Conservation (phyloP, 768 basidiomycete genomes). For the Naematelia encephala region DNA sequence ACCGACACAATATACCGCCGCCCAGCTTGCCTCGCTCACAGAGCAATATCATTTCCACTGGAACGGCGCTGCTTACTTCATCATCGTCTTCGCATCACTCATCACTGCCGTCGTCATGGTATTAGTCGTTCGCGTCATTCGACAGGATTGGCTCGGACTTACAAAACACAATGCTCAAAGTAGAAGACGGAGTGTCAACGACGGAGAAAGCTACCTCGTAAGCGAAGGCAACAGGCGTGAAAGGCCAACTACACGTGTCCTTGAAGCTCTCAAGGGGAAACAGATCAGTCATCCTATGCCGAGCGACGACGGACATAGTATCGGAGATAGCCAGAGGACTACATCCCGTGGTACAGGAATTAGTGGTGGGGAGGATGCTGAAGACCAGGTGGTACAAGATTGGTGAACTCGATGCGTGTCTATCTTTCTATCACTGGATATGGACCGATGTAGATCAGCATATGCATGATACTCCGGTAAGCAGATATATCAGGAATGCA, state of each 20-base stretch:
- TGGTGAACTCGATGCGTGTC: background rate
- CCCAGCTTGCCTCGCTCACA: constrained; percentile 14
- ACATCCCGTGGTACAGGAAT: constrained; percentile 1
- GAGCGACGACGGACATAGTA: constrained; percentile 14
- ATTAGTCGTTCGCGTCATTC: background rate
- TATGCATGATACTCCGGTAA: no score
- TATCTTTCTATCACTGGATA: no score
- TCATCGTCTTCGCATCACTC: constrained; percentile 20
- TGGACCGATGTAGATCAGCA: no score
- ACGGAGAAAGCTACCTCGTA: constrained; percentile 5
- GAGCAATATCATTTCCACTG: constrained; percentile 19
- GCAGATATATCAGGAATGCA: no score
- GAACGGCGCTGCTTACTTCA: constrained; percentile 26
- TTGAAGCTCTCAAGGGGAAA: constrained; percentile 18
- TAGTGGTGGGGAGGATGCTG: background rate
- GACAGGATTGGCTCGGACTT: no score
- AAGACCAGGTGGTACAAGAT: constrained; percentile 1
- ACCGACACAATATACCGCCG: background rate
- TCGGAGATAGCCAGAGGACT: background rate
- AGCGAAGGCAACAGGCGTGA: background rate
- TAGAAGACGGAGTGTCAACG: background rate
- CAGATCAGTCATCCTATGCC: constrained; percentile 16
- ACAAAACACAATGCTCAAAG: no score
- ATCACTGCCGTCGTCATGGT: background rate
- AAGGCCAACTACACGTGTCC: constrained; percentile 12